These are phyloP conservation scores for Salix caprea DNA, from an alignment of 345 rosid genomes.

Conservation along the genomic window DNA sequence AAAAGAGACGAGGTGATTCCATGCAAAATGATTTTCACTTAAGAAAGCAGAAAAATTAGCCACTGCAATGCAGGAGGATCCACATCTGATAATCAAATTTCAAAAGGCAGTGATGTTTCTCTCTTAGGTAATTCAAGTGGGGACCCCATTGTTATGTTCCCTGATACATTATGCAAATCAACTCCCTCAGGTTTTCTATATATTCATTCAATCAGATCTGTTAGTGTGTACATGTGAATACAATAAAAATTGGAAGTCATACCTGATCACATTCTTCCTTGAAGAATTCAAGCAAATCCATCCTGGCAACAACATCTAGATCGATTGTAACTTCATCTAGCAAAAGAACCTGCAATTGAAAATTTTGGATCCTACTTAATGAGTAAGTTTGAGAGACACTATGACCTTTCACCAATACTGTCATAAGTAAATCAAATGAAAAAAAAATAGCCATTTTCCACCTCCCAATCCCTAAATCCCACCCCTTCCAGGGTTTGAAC, in stretches of 20 bases:
- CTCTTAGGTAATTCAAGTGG: background rate
- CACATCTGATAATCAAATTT: background rate
- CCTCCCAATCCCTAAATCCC: background rate
- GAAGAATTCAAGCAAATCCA: slow-evolving; percentile 89
- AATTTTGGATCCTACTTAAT: background rate
- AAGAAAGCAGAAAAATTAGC: background rate
- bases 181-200: background rate
- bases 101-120: background rate
- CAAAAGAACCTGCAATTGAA: slow-evolving; percentile 60
- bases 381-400: background rate
- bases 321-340: slow-evolving; percentile 96
- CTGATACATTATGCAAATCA: background rate
- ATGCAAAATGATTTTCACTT: background rate
- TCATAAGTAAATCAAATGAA: too few species aligned
- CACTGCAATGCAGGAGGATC: background rate
- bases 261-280: slow-evolving; percentile 91
- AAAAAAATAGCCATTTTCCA: background rate
- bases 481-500: background rate
- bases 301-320: slow-evolving; percentile 85
- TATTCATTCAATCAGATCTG: slow-evolving; percentile 3
- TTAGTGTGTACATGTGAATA: background rate
- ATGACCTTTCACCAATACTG: background rate
- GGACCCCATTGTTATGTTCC: background rate
- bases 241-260: slow-evolving; percentile 8
- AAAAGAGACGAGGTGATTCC: background rate